Evolutionary conservation across 371 early-diverging fungal species (phyloP).

Genomic region (Umbelopsis sp.): DNA sequence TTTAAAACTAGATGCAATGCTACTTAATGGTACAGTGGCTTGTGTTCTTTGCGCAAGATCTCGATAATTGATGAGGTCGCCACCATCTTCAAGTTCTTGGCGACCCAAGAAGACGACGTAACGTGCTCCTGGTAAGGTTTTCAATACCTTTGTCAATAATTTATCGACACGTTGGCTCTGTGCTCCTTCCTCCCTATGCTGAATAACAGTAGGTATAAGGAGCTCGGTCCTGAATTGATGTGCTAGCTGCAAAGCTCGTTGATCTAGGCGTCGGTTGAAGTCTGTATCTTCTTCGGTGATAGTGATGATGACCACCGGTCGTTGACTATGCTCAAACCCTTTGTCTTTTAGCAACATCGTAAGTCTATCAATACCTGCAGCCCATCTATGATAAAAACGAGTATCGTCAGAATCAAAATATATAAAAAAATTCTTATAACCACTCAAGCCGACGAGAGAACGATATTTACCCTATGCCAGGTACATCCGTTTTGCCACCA

Average conservation of each 20-base stretch:
- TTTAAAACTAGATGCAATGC: not conserved
- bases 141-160: not conserved
- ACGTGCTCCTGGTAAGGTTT: constrained; percentile 1
- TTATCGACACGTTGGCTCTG: constrained; percentile 12
- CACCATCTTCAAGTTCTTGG: not conserved
- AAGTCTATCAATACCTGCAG: constrained; percentile 62
- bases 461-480: constrained; percentile 48
- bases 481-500: constrained; percentile 42
- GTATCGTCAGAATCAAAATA: not conserved
- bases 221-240: not conserved
- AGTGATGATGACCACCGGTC: constrained; percentile 1
- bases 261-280: not conserved
- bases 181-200: constrained; percentile 1
- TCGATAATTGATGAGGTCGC: constrained; percentile 3
- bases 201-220: constrained; percentile 9
- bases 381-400: constrained; percentile 48
- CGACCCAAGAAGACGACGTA: constrained; percentile 14
- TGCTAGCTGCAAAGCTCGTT: not conserved
- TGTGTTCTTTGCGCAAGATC: constrained; percentile 10
- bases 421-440: not conserved
- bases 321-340: not conserved
- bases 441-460: not conserved
- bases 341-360: constrained; percentile 36
- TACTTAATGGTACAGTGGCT: not conserved
- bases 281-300: not conserved